phyloP scores from a whole-genome alignment of 2,329 filamentous ascomycete species.

The Paecilomyces formosus region DNA sequence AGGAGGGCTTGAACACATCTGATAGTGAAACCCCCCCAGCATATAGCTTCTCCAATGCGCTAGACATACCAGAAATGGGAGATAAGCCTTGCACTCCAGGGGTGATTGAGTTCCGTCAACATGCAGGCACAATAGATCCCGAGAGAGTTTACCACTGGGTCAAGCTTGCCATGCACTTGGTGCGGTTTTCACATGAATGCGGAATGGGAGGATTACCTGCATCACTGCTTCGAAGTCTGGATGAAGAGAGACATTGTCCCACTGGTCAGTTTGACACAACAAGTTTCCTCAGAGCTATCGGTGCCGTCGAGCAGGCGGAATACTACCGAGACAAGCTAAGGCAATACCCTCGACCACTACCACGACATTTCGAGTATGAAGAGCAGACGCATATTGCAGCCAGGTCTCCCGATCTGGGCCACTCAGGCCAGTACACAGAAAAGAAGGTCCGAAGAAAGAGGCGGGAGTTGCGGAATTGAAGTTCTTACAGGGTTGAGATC shows the following conservation, averaged over 20 bases:
- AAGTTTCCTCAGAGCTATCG: conserved; percentile 2
- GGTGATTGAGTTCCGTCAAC: conserved; percentile 24
- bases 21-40: neutral
- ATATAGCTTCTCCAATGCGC: conserved; percentile 1
- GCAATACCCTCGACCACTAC: neutral
- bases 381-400: neutral
- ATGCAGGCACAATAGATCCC: conserved; percentile 14
- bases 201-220: conserved; percentile 3
- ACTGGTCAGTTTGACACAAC: neutral
- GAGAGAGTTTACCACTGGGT: conserved; percentile 19
- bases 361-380: neutral
- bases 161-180: conserved; percentile 11
- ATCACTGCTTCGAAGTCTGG: neutral
- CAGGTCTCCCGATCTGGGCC: neutral
- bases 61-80: neutral
- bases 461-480: neutral
- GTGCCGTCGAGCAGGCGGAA: conserved; percentile 2
- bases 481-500: neutral
- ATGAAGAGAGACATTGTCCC: neutral
- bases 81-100: neutral
- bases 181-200: conserved; percentile 7
- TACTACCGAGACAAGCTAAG: conserved; percentile 1
- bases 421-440: neutral
- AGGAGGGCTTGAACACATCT: neutral
- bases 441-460: neutral